Evolutionary conservation across 805 yeast species (phyloP), one percentile per base, ranked within the genome.

Genomic region (Ascoidea tarda): DNA sequence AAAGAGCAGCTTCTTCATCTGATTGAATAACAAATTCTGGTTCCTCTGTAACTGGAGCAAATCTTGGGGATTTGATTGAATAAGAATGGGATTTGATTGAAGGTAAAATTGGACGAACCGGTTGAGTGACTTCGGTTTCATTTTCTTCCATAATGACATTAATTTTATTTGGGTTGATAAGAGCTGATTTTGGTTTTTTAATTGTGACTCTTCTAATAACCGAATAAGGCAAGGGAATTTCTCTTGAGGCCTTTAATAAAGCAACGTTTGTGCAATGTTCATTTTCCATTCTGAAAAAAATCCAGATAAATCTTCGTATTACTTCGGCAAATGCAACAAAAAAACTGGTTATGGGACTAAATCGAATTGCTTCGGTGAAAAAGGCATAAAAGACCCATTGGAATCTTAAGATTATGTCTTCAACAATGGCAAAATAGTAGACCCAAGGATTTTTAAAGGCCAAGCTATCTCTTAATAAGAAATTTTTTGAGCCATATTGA

Each of bases 261-360:
- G 80, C 81, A 8, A 89, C 96, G 63, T 91, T 91, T 0, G 97
- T 82, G 49, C 90, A 83, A 66, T 93, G 99, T 66, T 93, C 98
- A 66, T 93, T 93, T 60, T 93, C 99, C 76, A 93, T 84, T 69
- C 99, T 81, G 71, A 93, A 84, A 50, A 86, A 77, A 6, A 88
- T 74, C 99, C 99, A 93, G 12, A 91, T 69, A 59, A 87, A 84
- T 62, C 99, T 74, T 63, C 99, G 76, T 2, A 85, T 42, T 3
- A 88, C 67, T 66, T 93, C 99, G 0, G 93, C 87, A 33, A 86
- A 58, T 0, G 95, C 96, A 50, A 93, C 78, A 50, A 78, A 73
- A 62, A 91, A 90, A 63, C 96, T 82, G 1, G 96, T 84, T 28
- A 78, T 77, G 0, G 96, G 96, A 63, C 91, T 84, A 62, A 91